Evolutionary conservation across 2,329 filamentous ascomycete species (phyloP).

Genomic region (Xylaria sp.): DNA sequence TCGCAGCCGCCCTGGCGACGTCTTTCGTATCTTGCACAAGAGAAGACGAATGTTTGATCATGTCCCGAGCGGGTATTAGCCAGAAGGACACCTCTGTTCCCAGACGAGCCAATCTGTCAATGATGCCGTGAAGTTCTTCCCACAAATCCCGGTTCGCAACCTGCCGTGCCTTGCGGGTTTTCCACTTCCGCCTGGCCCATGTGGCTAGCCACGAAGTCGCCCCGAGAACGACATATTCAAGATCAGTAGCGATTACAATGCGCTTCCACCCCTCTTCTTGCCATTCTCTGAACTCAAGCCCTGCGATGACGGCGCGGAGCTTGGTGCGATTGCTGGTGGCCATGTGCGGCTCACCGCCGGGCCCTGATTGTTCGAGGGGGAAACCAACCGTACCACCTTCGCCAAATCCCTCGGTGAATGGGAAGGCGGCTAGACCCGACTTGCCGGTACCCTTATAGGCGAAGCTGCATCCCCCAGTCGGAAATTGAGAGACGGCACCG

Average conservation of each 20-base stretch:
- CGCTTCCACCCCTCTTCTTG: slow-evolving; percentile 45
- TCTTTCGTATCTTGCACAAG: slow-evolving; percentile 34
- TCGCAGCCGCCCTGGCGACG: slow-evolving; percentile 31
- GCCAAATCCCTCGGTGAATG: slow-evolving; percentile 14
- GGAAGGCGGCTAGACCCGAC: slow-evolving; percentile 22
- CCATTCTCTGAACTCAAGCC: slow-evolving; percentile 50
- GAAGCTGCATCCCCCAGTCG: slow-evolving; percentile 39
- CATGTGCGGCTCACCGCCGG: slow-evolving; percentile 36
- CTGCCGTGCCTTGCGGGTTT: slow-evolving; percentile 25
- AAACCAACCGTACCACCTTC: slow-evolving; percentile 37
- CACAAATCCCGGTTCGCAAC: slow-evolving; percentile 52
- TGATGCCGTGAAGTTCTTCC: slow-evolving; percentile 45
- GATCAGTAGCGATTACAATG: slow-evolving; percentile 56
- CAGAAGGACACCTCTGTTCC: slow-evolving; percentile 40
- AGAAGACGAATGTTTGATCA: slow-evolving; percentile 24
- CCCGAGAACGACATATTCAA: slow-evolving; percentile 51
- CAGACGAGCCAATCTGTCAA: slow-evolving; percentile 28
- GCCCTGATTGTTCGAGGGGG: slow-evolving; percentile 46
- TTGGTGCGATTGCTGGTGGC: slow-evolving; percentile 54
- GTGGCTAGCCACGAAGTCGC: slow-evolving; percentile 46
- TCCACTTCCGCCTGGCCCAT: slow-evolving; percentile 51
- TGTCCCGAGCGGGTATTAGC: slow-evolving; percentile 29
- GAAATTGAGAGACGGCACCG: slow-evolving; percentile 33
- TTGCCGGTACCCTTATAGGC: slow-evolving; percentile 36
- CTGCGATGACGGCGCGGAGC: slow-evolving; percentile 50